A percentile compares a stretch with the other conserved stretches of the same genome.
Evolutionary conservation across 2,329 filamentous ascomycete genomes (phyloP).

Genomic region (Acrodontium crateriforme): DNA sequence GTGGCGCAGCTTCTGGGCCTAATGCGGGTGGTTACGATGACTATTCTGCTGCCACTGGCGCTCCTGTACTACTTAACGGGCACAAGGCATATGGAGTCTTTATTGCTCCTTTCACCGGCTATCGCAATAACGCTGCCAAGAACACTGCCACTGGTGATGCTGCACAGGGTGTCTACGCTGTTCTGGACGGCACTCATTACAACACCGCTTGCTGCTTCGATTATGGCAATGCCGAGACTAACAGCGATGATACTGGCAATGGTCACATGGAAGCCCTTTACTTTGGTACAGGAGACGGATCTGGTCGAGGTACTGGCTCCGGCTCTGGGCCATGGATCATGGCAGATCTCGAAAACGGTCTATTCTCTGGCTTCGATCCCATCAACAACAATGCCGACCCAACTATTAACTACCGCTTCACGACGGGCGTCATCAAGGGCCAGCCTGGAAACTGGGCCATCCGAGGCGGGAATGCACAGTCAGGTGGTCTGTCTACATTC

Average conservation of each 20-base stretch:
- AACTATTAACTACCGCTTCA: slow-evolving; percentile 40
- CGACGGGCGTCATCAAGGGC: slow-evolving; percentile 45
- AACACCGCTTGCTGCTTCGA: slow-evolving; percentile 41
- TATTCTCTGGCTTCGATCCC: slow-evolving; percentile 41
- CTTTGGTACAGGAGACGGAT: slow-evolving; percentile 41
- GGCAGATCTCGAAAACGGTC: slow-evolving; percentile 54
- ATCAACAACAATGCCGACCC: slow-evolving; percentile 39
- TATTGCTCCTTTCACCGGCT: slow-evolving; percentile 46
- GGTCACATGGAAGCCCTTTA: slow-evolving; percentile 60
- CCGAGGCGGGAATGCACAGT: slow-evolving; percentile 42
- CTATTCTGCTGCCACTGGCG: slow-evolving; percentile 43
- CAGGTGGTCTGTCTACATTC: slow-evolving; percentile 44
- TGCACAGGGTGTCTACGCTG: slow-evolving; percentile 46
- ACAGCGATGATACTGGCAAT: slow-evolving; percentile 36
- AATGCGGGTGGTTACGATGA: slow-evolving; percentile 46
- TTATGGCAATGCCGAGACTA: slow-evolving; percentile 31
- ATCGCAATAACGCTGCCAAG: slow-evolving; percentile 42
- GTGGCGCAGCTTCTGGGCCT: slow-evolving; percentile 43
- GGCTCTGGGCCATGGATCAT: slow-evolving; percentile 53
- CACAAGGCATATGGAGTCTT: slow-evolving; percentile 51
- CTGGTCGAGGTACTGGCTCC: slow-evolving; percentile 44
- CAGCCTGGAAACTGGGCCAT: slow-evolving; percentile 45
- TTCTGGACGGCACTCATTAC: slow-evolving; percentile 47
- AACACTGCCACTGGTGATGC: slow-evolving; percentile 42
- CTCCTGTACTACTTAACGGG: slow-evolving; percentile 43